Conservation (phyloP, 1,284 basidiomycete species). For the Tilletia setariae region DNA sequence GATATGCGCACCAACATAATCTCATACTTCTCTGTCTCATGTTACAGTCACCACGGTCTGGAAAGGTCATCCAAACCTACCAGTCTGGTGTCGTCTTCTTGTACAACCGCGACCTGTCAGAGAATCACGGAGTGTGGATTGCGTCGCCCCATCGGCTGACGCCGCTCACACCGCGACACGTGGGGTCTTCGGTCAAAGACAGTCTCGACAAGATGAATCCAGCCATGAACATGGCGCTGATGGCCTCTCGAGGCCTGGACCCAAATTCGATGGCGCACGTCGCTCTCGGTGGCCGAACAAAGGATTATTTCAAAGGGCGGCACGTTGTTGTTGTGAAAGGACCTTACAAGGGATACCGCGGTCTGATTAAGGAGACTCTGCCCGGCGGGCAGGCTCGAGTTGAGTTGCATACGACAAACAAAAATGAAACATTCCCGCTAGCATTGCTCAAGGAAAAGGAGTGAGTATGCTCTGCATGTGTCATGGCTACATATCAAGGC, state of each 20-base stretch:
- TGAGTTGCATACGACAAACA: slow-evolving; percentile 85
- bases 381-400: slow-evolving; percentile 80
- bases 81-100: slow-evolving; percentile 92
- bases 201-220: slow-evolving; percentile 64
- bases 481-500: slow-evolving; percentile 37
- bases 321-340: slow-evolving; percentile 80
- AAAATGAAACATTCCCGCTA: slow-evolving; percentile 81
- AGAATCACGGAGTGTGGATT: slow-evolving; percentile 93
- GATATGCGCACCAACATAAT: background rate
- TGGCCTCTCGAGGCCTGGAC: slow-evolving; percentile 15
- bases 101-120: slow-evolving; percentile 81
- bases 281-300: slow-evolving; percentile 26
- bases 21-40: slow-evolving; percentile 20
- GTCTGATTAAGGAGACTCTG: slow-evolving; percentile 84
- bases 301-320: slow-evolving; percentile 76
- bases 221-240: slow-evolving; percentile 58
- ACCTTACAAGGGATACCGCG: slow-evolving; percentile 83
- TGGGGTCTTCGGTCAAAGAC: slow-evolving; percentile 61
- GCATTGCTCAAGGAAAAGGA: slow-evolving; percentile 72
- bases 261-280: background rate
- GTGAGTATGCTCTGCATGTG: slow-evolving; percentile 59
- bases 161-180: slow-evolving; percentile 70
- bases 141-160: slow-evolving; percentile 59
- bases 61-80: slow-evolving; percentile 88
- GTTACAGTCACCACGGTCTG: slow-evolving; percentile 70